A percentile compares a stretch with the other conserved stretches of the same genome.
Conservation (phyloP, 1,139 yeast genomes). For the Scheffersomyces illinoinensis region DNA sequence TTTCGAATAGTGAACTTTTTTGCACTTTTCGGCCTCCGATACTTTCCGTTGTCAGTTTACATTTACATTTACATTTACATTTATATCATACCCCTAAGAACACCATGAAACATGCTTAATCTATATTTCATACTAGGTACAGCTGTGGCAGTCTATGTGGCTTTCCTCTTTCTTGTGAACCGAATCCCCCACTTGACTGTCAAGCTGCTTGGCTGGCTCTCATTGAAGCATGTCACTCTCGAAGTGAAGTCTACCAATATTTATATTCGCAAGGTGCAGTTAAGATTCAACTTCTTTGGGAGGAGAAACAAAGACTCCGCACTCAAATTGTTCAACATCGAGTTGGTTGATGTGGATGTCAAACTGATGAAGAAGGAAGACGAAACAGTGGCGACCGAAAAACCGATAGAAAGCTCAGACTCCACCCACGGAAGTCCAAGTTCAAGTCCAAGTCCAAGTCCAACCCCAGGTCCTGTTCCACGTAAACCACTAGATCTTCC, state of each 20-base stretch:
- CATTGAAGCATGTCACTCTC: constrained; percentile 30
- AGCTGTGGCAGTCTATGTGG: constrained; percentile 16
- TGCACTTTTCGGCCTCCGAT: background rate
- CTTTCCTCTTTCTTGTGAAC: constrained; percentile 25
- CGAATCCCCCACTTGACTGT: constrained; percentile 35
- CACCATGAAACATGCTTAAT: background rate
- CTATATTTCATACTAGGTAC: background rate
- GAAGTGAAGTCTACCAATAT: constrained; percentile 15
- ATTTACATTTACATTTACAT: background rate
- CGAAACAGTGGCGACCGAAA: constrained; percentile 1
- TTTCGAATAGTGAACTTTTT: background rate
- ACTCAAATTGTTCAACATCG: constrained; percentile 33
- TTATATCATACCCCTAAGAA: background rate
- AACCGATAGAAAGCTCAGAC: background rate
- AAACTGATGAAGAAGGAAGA: constrained; percentile 9
- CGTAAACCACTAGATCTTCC: background rate
- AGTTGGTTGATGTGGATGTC: constrained; percentile 27
- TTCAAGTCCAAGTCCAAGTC: constrained; percentile 12
- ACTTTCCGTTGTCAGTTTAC: background rate
- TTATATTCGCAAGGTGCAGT: constrained; percentile 20
- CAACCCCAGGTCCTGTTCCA: constrained; percentile 3
- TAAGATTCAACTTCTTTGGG: constrained; percentile 29
- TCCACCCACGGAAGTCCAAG: background rate
- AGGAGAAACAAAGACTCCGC: constrained; percentile 13
- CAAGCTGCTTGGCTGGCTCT: constrained; percentile 39